Evolutionary conservation across 768 basidiomycete genomes (phyloP).

Genomic region (Psilocybe cubensis): DNA sequence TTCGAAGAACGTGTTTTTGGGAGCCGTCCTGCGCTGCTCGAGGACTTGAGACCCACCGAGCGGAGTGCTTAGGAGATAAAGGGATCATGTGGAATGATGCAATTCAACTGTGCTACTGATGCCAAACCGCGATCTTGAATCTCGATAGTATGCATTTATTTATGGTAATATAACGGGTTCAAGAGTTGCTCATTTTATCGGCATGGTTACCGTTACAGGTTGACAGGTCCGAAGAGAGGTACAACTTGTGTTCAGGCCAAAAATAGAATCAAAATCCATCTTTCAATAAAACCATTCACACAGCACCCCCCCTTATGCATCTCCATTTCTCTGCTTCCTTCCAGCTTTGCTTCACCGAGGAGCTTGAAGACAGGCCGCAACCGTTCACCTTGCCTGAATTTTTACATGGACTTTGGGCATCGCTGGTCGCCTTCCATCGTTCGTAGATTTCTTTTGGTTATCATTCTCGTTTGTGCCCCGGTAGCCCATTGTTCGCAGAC

Average conservation of each 20-base stretch:
- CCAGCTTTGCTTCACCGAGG: conserved; percentile 1
- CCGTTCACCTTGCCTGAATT: neutral
- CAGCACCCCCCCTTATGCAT: neutral
- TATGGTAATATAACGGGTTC: neutral
- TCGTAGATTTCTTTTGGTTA: conserved; percentile 19
- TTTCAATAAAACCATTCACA: neutral
- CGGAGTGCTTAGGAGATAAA: conserved; percentile 12
- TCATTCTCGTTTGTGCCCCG: conserved; percentile 18
- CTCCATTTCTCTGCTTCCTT: neutral
- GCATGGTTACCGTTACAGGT: neutral
- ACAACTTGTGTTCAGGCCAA: neutral
- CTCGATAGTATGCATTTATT: neutral
- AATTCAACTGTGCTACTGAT: neutral
- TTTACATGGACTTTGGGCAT: conserved; percentile 21
- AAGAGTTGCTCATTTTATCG: neutral
- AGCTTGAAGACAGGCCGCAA: neutral
- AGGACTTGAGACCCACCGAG: conserved; percentile 11
- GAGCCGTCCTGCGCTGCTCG: conserved; percentile 3
- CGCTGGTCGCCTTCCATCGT: conserved; percentile 19
- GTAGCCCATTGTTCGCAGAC: conserved; percentile 4
- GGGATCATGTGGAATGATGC: conserved; percentile 12
- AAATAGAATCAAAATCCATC: neutral
- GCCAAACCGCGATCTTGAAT: neutral
- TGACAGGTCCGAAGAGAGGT: neutral
- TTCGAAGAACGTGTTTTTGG: conserved; percentile 14